These are phyloP conservation scores for Leptomonas seymouri DNA, from an alignment of 208 protist species.

Conservation along the genomic window DNA sequence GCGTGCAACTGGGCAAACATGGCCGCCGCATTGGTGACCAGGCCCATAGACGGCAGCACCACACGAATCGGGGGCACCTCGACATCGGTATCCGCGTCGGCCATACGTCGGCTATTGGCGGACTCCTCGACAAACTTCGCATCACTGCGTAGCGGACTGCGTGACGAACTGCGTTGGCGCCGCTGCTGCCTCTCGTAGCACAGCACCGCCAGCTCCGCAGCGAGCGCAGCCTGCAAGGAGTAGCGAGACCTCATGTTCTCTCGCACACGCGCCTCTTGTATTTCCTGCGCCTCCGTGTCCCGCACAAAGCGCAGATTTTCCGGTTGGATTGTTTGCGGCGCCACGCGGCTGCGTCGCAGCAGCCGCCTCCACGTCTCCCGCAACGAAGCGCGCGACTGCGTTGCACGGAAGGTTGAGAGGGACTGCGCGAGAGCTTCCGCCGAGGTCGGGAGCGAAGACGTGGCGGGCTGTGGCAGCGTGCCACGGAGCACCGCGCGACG, in stretches of 20 bases:
- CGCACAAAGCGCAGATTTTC: conserved; percentile 36
- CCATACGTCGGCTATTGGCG: neutral
- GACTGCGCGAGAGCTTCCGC: conserved; percentile 17
- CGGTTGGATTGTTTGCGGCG: conserved; percentile 13
- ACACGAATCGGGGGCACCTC: conserved; percentile 13
- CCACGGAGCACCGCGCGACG: conserved; percentile 31
- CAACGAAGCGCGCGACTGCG: conserved; percentile 20
- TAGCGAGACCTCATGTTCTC: conserved; percentile 66
- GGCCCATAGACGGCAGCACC: conserved; percentile 26
- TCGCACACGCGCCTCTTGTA: conserved; percentile 42
- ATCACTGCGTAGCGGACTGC: neutral
- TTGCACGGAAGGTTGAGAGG: conserved; percentile 22
- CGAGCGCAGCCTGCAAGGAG: conserved; percentile 66
- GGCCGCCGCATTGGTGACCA: conserved; percentile 25
- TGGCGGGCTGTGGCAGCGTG: neutral
- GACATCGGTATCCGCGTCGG: neutral
- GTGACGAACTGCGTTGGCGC: neutral
- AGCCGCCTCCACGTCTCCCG: conserved; percentile 34
- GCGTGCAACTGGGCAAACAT: conserved; percentile 27
- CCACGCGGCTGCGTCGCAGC: conserved; percentile 25
- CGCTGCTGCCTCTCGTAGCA: conserved; percentile 26
- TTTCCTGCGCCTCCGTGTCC: conserved; percentile 37
- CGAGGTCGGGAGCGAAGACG: conserved; percentile 10
- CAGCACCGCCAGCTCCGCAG: conserved; percentile 58
- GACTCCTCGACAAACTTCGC: neutral